Base-by-base conservation (phyloP, 192 early-diverging fungal species). In the Cetraspora pellucida region DNA sequence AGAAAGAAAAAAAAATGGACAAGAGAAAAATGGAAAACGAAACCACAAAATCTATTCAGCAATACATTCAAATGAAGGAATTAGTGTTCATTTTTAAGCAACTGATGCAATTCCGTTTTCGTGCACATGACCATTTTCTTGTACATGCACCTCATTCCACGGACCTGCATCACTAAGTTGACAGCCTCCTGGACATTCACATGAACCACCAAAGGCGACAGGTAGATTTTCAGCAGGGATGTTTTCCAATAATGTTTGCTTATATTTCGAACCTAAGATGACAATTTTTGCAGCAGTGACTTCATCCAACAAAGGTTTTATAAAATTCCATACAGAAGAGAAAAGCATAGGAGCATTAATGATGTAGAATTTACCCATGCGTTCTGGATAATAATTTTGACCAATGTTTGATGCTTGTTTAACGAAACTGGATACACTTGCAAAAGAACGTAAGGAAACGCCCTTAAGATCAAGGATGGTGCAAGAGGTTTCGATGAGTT, bases 351-450 rank as follows among this genome's bases (percentile, higher is more conserved):
- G 93, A 10, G 91, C 90, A 78, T 94, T 94, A 81, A 94, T 91
- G 73, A 94, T 89, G 76, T 85, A 93, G 89, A 94, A 93, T 82
- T 91, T 90, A 74, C 93, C 93, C 79, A 94, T 85, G 82, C 87
- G 91, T 79, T 94, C 93, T 10, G 93, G 93, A 80, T 94, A 94
- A 83, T 94, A 92, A 82, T 94, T 88, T 75, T 92, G 90, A 10
- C 90, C 90, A 83, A 93, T 91, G 28, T 85, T 77, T 14, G 90
- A 89, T 3, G 91, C 86, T 65, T 86, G 82, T 78, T 91, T 89
- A 68, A 94, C 89, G 30, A 93, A 82, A 59, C 81, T 82, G 74
- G 81, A 84, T 54, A 91, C 90, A 49, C 79, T 84, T 19, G 85
- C 79, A 66, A 94, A 94, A 58, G 88, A 86, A 58, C 86, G 84